Base-by-base conservation (phyloP, 164 flowering plant species). In the Vitis cinerea region DNA sequence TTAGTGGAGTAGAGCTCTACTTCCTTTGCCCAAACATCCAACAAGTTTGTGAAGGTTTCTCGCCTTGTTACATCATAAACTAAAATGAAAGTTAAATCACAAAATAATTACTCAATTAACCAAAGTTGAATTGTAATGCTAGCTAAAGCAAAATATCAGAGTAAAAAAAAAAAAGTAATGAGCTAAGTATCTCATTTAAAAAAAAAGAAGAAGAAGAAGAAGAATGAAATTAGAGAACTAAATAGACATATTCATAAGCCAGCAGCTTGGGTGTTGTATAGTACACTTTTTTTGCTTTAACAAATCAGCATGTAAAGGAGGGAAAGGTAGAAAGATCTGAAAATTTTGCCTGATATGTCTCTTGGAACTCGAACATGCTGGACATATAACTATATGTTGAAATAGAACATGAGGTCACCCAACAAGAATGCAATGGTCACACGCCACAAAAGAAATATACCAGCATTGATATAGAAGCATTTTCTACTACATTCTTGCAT, bases 1-100 rank as follows among this genome's bases (percentile, higher is more conserved):
- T 89, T 87, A 1, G 92, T 94, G 50, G 88, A 91, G 83, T 88
- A 87, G 9, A 83, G 81, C 73, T 91, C 88, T 31, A 89, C 75
- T 70, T 94, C 97, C 83, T 87, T 92, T 9, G 88, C 83, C 99
- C 98, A 91, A 55, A 80, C 71, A 8, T 89, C 77, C 17, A 85
- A 78, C 75, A 94, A 74, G 79, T 88, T 87, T 63, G 87, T 80
- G 73, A 92, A 94, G 68, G 90, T 88, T 74, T 92, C 95, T 69
- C 98, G 74, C 71, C 86, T 68, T 52, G 97, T 94, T 58, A 94
- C 98, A 69, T 94, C 99, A 83, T 92, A 94, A 50, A 88, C 97
- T 89, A 61, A 27, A 79, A 70, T 17, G 50, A 77, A 68, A 60
- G 73, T 19, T 57, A 65, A 57, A 54, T 48, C 1, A 4, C n/a